phyloP scores from a whole-genome alignment of 2,329 filamentous ascomycete genomes.

The Cadophora malorum region DNA sequence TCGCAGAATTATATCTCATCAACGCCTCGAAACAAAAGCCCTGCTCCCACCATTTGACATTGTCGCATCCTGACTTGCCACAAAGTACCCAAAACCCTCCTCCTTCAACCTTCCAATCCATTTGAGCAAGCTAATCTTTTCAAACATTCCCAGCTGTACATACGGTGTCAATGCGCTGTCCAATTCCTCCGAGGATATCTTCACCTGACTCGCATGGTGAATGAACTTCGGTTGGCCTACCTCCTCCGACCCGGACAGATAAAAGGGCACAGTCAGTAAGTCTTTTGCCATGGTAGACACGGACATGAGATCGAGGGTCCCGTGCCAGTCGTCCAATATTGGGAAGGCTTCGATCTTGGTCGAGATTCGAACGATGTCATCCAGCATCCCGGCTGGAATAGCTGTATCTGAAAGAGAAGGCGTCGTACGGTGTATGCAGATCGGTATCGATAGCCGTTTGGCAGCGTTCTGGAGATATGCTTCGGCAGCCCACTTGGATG shows the following conservation, averaged over 20 bases:
- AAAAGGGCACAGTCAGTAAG: not conserved
- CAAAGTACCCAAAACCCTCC: not conserved
- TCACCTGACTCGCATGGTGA: not conserved
- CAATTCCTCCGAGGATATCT: not conserved
- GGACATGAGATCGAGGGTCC: not conserved
- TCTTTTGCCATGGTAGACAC: not conserved
- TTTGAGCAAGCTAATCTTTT: not conserved
- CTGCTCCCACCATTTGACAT: not conserved
- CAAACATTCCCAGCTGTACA: not conserved
- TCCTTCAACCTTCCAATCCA: not conserved
- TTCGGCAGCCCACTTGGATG: constrained; percentile 47
- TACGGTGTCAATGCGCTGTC: not conserved
- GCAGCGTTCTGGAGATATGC: constrained; percentile 40
- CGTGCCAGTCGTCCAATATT: not conserved
- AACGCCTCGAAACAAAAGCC: not conserved
- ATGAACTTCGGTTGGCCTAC: not conserved
- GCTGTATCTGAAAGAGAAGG: not conserved
- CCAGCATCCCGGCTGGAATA: not conserved
- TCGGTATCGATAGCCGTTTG: not conserved
- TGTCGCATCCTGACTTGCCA: not conserved
- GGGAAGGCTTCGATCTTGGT: not conserved
- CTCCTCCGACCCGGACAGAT: not conserved
- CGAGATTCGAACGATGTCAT: not conserved
- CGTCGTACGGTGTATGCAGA: not conserved
- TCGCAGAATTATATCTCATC: not conserved